Percentiles rank a stretch among this genome's conserved stretches.
phyloP scores from a whole-genome alignment of 495 filamentous ascomycete genomes.

The Talaromyces adpressus region DNA sequence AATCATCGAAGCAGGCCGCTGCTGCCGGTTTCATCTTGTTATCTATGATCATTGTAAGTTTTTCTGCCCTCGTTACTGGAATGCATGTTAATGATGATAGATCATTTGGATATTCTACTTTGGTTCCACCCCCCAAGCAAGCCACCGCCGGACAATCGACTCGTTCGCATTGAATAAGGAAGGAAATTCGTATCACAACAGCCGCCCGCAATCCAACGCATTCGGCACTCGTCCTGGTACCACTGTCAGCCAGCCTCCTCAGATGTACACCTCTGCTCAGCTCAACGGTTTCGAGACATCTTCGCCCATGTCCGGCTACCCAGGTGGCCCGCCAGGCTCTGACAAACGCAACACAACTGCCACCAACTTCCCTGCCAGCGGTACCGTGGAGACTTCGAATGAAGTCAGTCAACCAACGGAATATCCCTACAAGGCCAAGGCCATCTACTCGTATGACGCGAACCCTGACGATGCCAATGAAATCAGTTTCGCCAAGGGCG shows the following conservation, averaged over 20 bases:
- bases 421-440: slow-evolving; percentile 95
- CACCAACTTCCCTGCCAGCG: slow-evolving; percentile 41
- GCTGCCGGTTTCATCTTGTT: slow-evolving; percentile 93
- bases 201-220: slow-evolving; percentile 40
- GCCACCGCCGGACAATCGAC: slow-evolving; percentile 85
- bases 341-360: slow-evolving; percentile 51
- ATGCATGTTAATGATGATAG: slow-evolving; percentile 33
- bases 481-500: slow-evolving; percentile 94
- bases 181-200: slow-evolving; percentile 62
- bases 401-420: slow-evolving; percentile 80
- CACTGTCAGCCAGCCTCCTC: slow-evolving; percentile 67
- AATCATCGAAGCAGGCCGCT: slow-evolving; percentile 72
- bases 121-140: slow-evolving; percentile 83
- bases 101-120: slow-evolving; percentile 99
- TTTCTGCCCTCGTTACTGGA: neutral
- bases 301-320: slow-evolving; percentile 77
- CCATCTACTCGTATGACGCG: slow-evolving; percentile 97
- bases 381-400: slow-evolving; percentile 29
- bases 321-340: slow-evolving; percentile 53
- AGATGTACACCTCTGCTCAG: slow-evolving; percentile 96
- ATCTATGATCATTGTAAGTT: slow-evolving; percentile 85
- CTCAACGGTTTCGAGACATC: slow-evolving; percentile 94
- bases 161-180: slow-evolving; percentile 94
- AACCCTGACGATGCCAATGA: slow-evolving; percentile 98
- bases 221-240: slow-evolving; percentile 68